Evolutionary conservation across 179 eudicot genomes (phyloP), one percentile per base, ranked within the genome.

Genomic region (Heliamphora pulchella): DNA sequence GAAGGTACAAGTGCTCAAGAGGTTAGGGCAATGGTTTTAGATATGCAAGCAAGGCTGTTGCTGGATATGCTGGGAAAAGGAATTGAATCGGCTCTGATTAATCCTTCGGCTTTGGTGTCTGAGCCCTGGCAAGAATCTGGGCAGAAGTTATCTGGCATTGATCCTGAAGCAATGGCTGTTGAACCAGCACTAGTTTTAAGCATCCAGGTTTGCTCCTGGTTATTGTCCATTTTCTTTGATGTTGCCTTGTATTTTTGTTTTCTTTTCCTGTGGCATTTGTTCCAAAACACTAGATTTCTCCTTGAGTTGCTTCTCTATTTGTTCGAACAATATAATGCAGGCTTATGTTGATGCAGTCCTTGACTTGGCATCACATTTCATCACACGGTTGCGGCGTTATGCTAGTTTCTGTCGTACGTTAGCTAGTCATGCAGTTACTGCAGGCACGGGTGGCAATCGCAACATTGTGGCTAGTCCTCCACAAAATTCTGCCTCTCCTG

Each of bases 21-120:
- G 87, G 98, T 95, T 73, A 90, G 98, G 87, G 98, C 98, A 63
- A 95, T 95, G 97, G 98, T 95, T 83, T 90, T 95, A 63, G 98
- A 95, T 82, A 95, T 95, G 98, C 98, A 95, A 85, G 98, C 98
- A 77, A 94, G 98, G 87, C 63, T 95, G 88, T 83, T 95, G 85
- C 86, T 95, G 85, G 97, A 95, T 87, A 95, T 95, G 98, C 88
- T 95, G 80, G 98, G 98, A 67, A 93, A 91, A 83, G 98, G 98
- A 81, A 95, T 95, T 80, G 98, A 95, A 81, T 91, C 98, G 10
- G 97, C 97, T 71, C 82, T 95, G 78, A 80, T 90, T 66, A 93
- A 95, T 86, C 96, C 98, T 71, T 89, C 98, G 65, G 92, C 96
- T 84, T 83, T 95, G 82, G 89, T 93, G 57, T 77, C 90, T 61